Evolutionary conservation across 225 moss, liverwort and hornwort genomes (phyloP).

Genomic region (Polytrichum commune): DNA sequence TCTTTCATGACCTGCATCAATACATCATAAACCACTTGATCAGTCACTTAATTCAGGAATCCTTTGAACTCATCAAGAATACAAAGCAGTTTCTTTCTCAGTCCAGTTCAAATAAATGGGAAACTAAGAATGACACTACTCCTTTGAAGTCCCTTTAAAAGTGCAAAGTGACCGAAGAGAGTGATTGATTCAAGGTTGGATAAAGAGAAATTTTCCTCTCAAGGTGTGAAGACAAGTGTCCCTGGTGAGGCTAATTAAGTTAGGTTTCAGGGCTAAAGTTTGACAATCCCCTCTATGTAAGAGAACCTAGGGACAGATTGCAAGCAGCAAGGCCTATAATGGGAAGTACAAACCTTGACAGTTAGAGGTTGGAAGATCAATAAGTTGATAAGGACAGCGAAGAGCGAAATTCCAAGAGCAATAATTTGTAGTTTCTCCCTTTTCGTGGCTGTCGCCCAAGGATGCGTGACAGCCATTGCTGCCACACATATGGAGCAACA

Average conservation of each 20-base stretch:
- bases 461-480: slow-evolving; percentile 60
- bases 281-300: too few relatives aligned
- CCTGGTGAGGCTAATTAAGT: too few relatives aligned
- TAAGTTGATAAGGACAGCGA: slow-evolving; percentile 57
- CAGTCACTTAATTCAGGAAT: too few relatives aligned
- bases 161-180: too few relatives aligned
- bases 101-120: too few relatives aligned
- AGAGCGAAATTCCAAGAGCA: slow-evolving; percentile 50
- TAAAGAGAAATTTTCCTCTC: too few relatives aligned
- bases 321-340: neutral
- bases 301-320: too few relatives aligned
- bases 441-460: slow-evolving; percentile 46
- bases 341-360: slow-evolving; percentile 52
- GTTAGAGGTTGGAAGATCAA: slow-evolving; percentile 67
- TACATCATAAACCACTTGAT: neutral
- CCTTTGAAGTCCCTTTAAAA: too few relatives aligned
- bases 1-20: slow-evolving; percentile 70
- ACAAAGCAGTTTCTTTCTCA: neutral
- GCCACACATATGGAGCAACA: slow-evolving; percentile 49
- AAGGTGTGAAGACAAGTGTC: too few relatives aligned
- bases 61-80: neutral
- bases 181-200: too few relatives aligned
- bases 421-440: slow-evolving; percentile 70
- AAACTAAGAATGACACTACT: too few relatives aligned
- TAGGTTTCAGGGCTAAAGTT: too few relatives aligned